Evolutionary conservation across 257 asterid genomes (phyloP).

Genomic region (Lavandula angustifolia): DNA sequence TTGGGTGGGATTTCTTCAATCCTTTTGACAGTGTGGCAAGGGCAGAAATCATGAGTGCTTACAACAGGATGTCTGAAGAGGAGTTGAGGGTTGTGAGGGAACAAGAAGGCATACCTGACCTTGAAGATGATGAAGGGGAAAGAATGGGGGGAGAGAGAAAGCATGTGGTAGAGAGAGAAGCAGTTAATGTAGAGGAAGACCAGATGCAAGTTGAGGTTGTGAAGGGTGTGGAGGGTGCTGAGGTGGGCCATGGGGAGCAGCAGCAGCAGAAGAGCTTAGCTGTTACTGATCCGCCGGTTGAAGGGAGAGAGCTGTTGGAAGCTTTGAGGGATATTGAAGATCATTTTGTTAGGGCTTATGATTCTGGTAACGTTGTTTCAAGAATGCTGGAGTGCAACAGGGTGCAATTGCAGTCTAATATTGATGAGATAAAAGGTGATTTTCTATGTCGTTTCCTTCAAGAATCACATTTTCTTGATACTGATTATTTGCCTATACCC

Average conservation of each 20-base stretch:
- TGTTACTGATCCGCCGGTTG: conserved; percentile 69
- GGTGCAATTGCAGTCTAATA: conserved; percentile 77
- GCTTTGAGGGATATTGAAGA: conserved; percentile 84
- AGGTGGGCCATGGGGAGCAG: conserved; percentile 44
- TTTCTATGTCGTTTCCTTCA: background rate
- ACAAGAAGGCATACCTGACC: conserved; percentile 87
- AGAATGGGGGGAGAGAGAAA: conserved; percentile 43
- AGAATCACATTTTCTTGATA: background rate
- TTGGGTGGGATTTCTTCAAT: conserved; percentile 95
- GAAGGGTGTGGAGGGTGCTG: conserved; percentile 38
- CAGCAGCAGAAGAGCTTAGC: conserved; percentile 50
- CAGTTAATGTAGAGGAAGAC: conserved; percentile 33
- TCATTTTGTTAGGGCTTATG: conserved; percentile 75
- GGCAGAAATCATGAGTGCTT: conserved; percentile 58
- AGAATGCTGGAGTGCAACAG: conserved; percentile 89
- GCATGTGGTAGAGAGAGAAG: conserved; percentile 34
- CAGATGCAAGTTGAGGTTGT: conserved; percentile 42
- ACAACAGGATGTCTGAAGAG: conserved; percentile 73
- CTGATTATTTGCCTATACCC: conserved; percentile 1
- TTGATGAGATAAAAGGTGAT: conserved; percentile 83
- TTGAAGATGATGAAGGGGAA: conserved; percentile 67
- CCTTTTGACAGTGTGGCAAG: conserved; percentile 61
- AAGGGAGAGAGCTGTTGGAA: conserved; percentile 87
- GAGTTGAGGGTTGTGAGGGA: conserved; percentile 85
- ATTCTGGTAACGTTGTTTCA: conserved; percentile 86